Base-by-base conservation (phyloP, 495 filamentous ascomycete species). In the Thermochaetoides thermophila region DNA sequence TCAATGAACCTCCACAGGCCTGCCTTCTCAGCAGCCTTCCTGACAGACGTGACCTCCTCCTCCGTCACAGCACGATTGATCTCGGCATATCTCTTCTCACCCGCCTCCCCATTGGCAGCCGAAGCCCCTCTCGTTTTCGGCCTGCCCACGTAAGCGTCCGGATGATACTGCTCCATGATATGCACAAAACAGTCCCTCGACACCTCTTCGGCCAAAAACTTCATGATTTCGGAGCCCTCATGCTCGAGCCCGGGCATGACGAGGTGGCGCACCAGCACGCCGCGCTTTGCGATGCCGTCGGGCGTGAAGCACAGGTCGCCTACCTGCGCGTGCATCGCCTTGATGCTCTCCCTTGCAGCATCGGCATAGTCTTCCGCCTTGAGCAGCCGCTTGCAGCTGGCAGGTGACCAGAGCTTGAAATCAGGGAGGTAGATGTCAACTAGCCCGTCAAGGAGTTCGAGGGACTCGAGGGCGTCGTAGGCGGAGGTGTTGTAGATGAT, bases 371-470 rank as follows among this genome's bases (percentile, higher is more conserved):
- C 63, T 14, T 81, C 78, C 4, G 71, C 78, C 43, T 85, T 85
- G 11, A 85, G 60, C 17, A 84, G 56, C 0, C 79, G 63, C 29
- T 64, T 71, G n/a, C 74, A 75, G 4, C 74, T 76, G 7, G 36
- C 52, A 12, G 52, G 48, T 10, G 59, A 62, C 79, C 79, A 85
- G 3, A 82, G 71, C 44, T 85, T 84, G 61, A 85, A 83, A 41
- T 84, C 79, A 0, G 79, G 71, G 7, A 84, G 59, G 48, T 84
- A 84, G 26, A 85, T 80, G 48, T 85, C 79, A 0, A 85, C 69
- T 7, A 84, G 59, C 0, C 80, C 81, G 42, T 84, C 74, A 27
- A 85, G 57, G 2, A 85, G 57, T 22, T 69, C 49, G 0, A 85
- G 49, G 0, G 73, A 80, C 0, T 67, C 73, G 3, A 80, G 52